These are phyloP conservation scores for Tetramitus jugosus DNA, from an alignment of 208 protist genomes.

Conservation along the genomic window DNA sequence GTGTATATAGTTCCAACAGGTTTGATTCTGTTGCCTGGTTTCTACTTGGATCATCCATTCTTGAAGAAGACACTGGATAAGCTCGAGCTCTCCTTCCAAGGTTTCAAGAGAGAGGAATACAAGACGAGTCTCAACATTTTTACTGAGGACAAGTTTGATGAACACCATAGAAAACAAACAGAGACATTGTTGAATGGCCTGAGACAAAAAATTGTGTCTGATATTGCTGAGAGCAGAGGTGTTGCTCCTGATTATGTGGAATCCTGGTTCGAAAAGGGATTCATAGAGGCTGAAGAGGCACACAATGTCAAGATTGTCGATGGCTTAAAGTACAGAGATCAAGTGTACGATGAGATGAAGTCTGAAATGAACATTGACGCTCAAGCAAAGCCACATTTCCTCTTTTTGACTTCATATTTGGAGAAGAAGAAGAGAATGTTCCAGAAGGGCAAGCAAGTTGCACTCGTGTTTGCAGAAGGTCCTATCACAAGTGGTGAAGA, in stretches of 20 bases:
- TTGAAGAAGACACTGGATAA: not conserved
- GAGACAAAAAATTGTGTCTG: not conserved
- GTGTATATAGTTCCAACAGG: not conserved
- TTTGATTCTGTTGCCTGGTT: not conserved
- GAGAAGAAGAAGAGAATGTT: not conserved
- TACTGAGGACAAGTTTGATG: not conserved
- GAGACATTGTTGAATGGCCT: not conserved
- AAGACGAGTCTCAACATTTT: not conserved
- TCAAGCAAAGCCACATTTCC: not conserved
- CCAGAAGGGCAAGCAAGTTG: not conserved
- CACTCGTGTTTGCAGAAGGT: not conserved
- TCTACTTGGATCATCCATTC: not conserved
- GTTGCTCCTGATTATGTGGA: not conserved
- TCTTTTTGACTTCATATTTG: not conserved
- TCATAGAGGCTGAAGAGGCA: not conserved
- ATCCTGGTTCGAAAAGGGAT: not conserved
- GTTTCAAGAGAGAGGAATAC: slow-evolving; percentile 9
- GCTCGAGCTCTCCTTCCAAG: not conserved
- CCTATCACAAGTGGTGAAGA: not conserved
- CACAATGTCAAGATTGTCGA: not conserved
- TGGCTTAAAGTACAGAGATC: not conserved
- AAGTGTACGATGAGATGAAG: not conserved
- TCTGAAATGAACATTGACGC: not conserved
- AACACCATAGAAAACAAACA: not conserved
- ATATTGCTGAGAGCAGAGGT: not conserved